These are phyloP conservation scores for Plasmodium inui DNA, from an alignment of 169 alveolate species.

Conservation along the genomic window DNA sequence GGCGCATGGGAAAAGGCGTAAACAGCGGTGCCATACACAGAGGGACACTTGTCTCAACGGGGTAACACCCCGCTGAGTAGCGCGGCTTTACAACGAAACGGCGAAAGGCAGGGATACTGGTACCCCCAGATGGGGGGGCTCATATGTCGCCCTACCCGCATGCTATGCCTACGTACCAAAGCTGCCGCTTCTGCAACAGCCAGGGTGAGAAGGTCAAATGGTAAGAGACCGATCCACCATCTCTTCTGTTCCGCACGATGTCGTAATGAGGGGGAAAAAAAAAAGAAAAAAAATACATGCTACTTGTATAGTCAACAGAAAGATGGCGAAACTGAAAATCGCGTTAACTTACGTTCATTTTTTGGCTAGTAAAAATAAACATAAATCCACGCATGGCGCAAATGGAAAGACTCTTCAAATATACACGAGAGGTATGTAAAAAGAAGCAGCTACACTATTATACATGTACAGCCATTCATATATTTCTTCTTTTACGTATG, in stretches of 20 bases:
- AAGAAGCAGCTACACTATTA: neutral
- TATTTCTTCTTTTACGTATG: neutral
- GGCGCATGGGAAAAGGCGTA: neutral
- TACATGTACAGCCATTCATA: neutral
- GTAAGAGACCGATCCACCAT: neutral
- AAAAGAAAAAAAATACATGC: neutral
- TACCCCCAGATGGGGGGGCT: too few relatives aligned
- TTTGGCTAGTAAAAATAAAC: neutral
- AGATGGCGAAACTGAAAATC: neutral
- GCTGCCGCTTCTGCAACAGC: neutral
- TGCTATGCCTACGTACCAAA: too few relatives aligned
- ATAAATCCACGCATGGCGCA: neutral
- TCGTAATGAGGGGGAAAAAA: neutral
- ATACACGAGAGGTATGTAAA: neutral
- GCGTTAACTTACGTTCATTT: neutral
- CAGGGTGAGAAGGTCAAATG: neutral
- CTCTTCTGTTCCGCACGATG: neutral
- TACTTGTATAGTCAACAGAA: neutral
- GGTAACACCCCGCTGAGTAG: neutral
- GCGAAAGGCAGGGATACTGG: neutral
- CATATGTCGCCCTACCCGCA: too few relatives aligned
- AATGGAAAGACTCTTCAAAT: neutral
- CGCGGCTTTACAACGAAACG: neutral
- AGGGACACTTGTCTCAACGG: neutral
- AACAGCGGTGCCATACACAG: neutral